Percentiles rank a stretch among this genome's conserved stretches.
Conservation (phyloP, 1,284 basidiomycete species). For the Porodaedalea pini region DNA sequence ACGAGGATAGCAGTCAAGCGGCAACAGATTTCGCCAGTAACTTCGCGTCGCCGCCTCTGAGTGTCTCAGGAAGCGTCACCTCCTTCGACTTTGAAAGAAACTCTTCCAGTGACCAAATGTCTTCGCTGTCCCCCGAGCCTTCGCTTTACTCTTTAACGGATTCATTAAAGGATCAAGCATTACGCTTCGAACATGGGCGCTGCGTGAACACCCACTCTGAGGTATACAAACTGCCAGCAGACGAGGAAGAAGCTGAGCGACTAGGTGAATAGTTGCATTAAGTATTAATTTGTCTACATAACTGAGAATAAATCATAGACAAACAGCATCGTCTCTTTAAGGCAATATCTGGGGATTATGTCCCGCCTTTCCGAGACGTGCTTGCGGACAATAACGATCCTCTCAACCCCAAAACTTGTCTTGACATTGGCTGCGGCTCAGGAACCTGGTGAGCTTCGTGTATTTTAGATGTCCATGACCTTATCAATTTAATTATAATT, state of each 20-base stretch:
- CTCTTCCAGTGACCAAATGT: constrained; percentile 31
- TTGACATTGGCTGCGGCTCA: constrained; percentile 78
- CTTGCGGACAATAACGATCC: constrained; percentile 18
- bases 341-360: constrained; percentile 53
- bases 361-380: constrained; percentile 30
- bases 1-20: constrained; percentile 8
- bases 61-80: constrained; percentile 43
- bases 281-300: not conserved
- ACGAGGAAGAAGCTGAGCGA: constrained; percentile 67
- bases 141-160: constrained; percentile 68
- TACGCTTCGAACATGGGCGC: constrained; percentile 64
- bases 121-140: constrained; percentile 59
- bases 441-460: constrained; percentile 58
- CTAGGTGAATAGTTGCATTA: constrained; percentile 45
- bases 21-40: constrained; percentile 19
- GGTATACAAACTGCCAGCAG: constrained; percentile 70
- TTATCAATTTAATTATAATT: constrained; percentile 18
- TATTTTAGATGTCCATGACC: constrained; percentile 8
- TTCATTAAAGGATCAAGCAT: constrained; percentile 55
- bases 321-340: constrained; percentile 64
- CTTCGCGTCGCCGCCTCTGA: constrained; percentile 38
- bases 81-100: constrained; percentile 32
- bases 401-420: constrained; percentile 44
- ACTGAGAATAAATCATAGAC: constrained; percentile 37
- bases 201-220: constrained; percentile 74